Conservation (phyloP, 306 rosid species). For the Cicer cuneatum region DNA sequence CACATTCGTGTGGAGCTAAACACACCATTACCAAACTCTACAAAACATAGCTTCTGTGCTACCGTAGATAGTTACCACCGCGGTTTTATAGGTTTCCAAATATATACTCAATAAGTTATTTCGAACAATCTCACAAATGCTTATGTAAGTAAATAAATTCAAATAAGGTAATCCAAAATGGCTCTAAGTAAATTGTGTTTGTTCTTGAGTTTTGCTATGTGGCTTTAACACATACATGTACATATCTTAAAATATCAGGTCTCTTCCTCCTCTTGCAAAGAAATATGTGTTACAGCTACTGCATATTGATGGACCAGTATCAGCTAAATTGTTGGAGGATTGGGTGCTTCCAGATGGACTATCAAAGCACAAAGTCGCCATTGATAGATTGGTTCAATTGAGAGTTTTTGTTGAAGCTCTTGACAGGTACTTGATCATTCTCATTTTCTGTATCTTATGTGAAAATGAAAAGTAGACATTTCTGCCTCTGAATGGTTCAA, state of each 20-base stretch:
- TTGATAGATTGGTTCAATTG: slow-evolving; percentile 89
- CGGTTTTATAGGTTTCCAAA: no score
- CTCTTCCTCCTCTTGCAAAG: slow-evolving; percentile 90
- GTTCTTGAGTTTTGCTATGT: slow-evolving; percentile 8
- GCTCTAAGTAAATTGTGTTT: slow-evolving; percentile 1
- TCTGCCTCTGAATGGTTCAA: slow-evolving; percentile 32
- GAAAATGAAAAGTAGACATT: slow-evolving; percentile 13
- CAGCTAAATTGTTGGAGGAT: slow-evolving; percentile 80
- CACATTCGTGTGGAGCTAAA: no score
- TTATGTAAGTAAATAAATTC: neutral
- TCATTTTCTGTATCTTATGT: neutral
- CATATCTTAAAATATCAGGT: slow-evolving; percentile 57
- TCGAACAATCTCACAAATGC: neutral
- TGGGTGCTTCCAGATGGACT: slow-evolving; percentile 92
- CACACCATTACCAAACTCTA: no score
- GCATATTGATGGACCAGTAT: slow-evolving; percentile 64
- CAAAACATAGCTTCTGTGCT: no score
- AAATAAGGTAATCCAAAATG: neutral
- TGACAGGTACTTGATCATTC: slow-evolving; percentile 59
- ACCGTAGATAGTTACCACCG: no score
- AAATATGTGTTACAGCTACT: slow-evolving; percentile 81
- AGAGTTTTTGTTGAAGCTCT: slow-evolving; percentile 73
- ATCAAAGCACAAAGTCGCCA: slow-evolving; percentile 82
- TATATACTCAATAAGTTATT: no score
- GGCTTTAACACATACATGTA: slow-evolving; percentile 16